phyloP scores from a whole-genome alignment of 2,329 filamentous ascomycete genomes.

The Pyricularia pennisetigena region DNA sequence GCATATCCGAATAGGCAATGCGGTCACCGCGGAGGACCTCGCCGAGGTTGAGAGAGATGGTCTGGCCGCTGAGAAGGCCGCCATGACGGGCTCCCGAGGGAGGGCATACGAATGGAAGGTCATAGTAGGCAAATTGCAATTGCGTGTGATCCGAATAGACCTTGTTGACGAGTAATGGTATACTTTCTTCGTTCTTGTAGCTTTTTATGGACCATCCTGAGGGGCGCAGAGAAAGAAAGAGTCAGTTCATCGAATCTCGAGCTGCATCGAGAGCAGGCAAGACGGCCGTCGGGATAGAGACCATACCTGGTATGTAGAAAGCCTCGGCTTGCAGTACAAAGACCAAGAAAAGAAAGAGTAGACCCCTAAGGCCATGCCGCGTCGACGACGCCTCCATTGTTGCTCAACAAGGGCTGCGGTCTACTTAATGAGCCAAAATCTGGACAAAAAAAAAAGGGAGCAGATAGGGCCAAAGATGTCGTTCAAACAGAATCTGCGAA shows the following conservation, averaged over 20 bases:
- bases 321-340: conserved; percentile 44
- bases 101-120: conserved; percentile 79
- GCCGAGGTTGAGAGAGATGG: conserved; percentile 72
- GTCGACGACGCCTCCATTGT: conserved; percentile 4
- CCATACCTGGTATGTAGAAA: conserved; percentile 78
- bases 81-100: conserved; percentile 60
- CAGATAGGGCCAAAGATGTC: background rate
- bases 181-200: conserved; percentile 65
- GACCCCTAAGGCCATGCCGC: conserved; percentile 24
- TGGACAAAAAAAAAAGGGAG: background rate
- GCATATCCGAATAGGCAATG: conserved; percentile 76
- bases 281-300: background rate
- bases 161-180: conserved; percentile 86
- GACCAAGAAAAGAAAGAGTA: conserved; percentile 37
- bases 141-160: conserved; percentile 84
- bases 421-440: background rate
- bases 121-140: conserved; percentile 85
- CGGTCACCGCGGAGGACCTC: conserved; percentile 82
- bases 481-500: background rate
- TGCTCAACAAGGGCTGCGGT: background rate
- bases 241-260: conserved; percentile 6
- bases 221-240: conserved; percentile 7
- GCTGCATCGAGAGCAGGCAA: conserved; percentile 4
- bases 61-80: conserved; percentile 64
- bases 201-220: conserved; percentile 73